Conservation (phyloP, 2,329 filamentous ascomycete species). For the Microsporum audouinii region DNA sequence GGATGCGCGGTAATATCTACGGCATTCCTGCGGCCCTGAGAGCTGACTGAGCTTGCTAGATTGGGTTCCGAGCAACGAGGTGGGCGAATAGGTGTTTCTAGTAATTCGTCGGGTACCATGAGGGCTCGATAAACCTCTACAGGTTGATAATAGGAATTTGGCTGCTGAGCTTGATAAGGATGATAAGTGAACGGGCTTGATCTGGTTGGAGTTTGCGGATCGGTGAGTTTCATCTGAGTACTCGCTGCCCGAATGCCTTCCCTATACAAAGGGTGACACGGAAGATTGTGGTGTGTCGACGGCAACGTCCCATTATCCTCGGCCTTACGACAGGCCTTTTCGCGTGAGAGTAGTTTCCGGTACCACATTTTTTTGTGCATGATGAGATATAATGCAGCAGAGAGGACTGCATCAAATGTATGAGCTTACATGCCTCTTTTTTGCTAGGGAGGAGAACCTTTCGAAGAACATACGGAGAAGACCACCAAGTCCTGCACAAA, state of each 20-base stretch:
- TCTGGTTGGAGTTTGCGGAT: background rate
- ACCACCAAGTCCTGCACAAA: background rate
- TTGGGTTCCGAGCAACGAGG: background rate
- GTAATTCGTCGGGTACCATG: background rate
- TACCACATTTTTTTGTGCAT: conserved; percentile 5
- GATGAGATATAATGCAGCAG: background rate
- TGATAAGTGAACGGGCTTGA: conserved; percentile 5
- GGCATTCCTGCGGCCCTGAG: background rate
- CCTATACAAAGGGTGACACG: conserved; percentile 1
- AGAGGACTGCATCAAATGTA: background rate
- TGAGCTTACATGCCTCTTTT: background rate
- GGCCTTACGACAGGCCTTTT: background rate
- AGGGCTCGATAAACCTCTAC: conserved; percentile 11
- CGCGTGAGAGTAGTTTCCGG: background rate
- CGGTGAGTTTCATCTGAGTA: background rate
- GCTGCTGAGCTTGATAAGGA: conserved; percentile 7
- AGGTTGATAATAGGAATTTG: conserved; percentile 10
- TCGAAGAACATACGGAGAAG: background rate
- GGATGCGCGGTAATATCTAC: background rate
- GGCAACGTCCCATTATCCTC: background rate
- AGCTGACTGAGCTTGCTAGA: background rate
- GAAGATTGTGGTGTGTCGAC: background rate
- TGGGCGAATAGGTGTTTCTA: background rate
- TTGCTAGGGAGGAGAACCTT: too few relatives aligned
- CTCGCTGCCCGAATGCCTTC: conserved; percentile 1